Base-by-base conservation (phyloP, 106 monocot species). In the Chionographis japonica region DNA sequence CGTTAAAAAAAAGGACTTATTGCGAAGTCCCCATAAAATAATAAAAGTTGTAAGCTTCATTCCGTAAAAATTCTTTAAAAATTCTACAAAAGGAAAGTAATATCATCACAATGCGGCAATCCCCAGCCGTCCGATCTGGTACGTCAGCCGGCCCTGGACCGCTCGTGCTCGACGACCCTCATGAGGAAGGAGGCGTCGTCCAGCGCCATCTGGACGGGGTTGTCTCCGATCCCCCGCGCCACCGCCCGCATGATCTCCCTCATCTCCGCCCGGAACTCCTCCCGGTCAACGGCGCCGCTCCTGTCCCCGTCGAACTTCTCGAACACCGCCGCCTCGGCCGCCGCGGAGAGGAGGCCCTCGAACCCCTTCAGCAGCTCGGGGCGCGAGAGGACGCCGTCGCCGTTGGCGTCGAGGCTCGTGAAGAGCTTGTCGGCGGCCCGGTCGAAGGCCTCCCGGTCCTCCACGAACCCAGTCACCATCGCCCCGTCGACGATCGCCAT, bases 211-310 rank as follows among this genome's bases (percentile, higher is more conserved):
- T 79, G 78, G 43, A 86, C 65, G 51, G 86, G 82, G 56, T 38
- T 39, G 40, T 46, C 58, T 10, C 79, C 79, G 6, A 80, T 2
- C 37, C 81, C 81, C 37, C 37, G 18, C 0, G 75, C 75, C 18
- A 81, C 72, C 2, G 81, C 81, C 13, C 75, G 83, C 80, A 87
- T 54, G 54, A 80, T 37, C 62, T 83, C 70, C 72, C 55, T 74
- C 51, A 78, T 78, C 81, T 84, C 84, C 18, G 61, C 65, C 56
- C 56, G 39, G 63, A 78, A 88, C 72, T 84, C 88, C 52, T 69
- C 78, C 71, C 70, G 59, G 27, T 84, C 84, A 8, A 88, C 78
- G 4, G 14, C 18, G 1, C 80, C 84, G 52, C 54, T 70, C 8
- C 75, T 68, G 37, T 88, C 74, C 40, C 39, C 72, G 60, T 87